Conservation (phyloP, 2,329 filamentous ascomycete genomes). For the Pseudogymnoascus sp. region DNA sequence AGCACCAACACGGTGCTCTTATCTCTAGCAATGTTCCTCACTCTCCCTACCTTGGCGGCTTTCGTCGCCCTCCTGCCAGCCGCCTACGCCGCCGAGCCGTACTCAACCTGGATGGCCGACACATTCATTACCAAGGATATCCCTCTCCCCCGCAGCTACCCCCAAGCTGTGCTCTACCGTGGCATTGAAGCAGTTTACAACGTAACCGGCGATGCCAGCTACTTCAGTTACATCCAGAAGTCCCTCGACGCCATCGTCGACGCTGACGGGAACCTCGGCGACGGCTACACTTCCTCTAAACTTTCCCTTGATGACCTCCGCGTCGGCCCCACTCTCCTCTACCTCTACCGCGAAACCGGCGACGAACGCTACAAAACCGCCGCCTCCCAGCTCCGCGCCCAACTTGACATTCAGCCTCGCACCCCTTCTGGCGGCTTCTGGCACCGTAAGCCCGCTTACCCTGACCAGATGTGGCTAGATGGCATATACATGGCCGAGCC, state of each 20-base stretch:
- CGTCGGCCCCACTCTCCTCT: slow-evolving; percentile 45
- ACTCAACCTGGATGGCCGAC: slow-evolving; percentile 33
- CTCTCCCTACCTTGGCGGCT: neutral
- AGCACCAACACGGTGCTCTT: neutral
- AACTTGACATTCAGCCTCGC: slow-evolving; percentile 42
- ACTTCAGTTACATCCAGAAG: slow-evolving; percentile 37
- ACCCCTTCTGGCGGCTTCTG: slow-evolving; percentile 47
- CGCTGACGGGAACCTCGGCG: slow-evolving; percentile 39
- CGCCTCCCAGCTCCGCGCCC: slow-evolving; percentile 38
- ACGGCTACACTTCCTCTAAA: slow-evolving; percentile 38
- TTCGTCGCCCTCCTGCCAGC: neutral
- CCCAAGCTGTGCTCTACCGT: slow-evolving; percentile 39
- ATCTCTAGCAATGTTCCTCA: neutral
- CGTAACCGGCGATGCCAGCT: slow-evolving; percentile 35
- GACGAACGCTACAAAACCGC: slow-evolving; percentile 43
- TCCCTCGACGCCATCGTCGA: slow-evolving; percentile 42
- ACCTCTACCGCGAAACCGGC: slow-evolving; percentile 40
- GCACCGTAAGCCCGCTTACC: slow-evolving; percentile 41
- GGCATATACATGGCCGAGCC: slow-evolving; percentile 43
- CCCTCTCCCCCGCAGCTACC: slow-evolving; percentile 36
- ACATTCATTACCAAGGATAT: slow-evolving; percentile 39
- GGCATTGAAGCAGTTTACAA: slow-evolving; percentile 40
- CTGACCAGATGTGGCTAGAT: slow-evolving; percentile 51
- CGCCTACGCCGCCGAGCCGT: neutral
- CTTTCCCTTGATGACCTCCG: slow-evolving; percentile 48